Evolutionary conservation across 2,329 filamentous ascomycete genomes (phyloP), one percentile per base, ranked within the genome.

Genomic region (Aspergillus oerlinghausenensis): DNA sequence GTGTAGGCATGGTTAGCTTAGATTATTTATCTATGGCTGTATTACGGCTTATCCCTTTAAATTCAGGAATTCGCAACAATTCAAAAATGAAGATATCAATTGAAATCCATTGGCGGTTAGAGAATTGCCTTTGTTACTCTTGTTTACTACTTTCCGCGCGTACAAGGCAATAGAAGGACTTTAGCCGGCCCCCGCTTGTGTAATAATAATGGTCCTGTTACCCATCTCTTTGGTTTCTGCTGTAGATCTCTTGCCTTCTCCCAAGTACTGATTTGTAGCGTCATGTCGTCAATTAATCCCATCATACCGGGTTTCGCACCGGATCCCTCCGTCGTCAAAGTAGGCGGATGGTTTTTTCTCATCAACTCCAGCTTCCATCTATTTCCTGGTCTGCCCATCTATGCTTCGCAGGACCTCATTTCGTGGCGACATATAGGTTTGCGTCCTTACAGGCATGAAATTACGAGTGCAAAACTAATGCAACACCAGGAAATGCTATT

Each of bases 321-420:
- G 8, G 62, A 64, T 48, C 62, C 62, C 19, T 63, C 59, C 0
- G 43, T 49, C 28, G 48, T 63, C 32, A 50, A 19, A 10, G 57
- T 64, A 1, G 62, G 23, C 14, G 61, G 55, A 35, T 49, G 49
- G n/a, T 65, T 65, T 25, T 66, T 67, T 55, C 56, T 72, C 63
- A 82, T 90, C 45, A 84, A 88, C 59, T 81, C 90, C 32, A 82
- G 84, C 1, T 88, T 88, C 1, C 90, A 90, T 63, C 84, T 89
- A 3, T 90, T 90, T 63, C 79, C 89, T 1, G 85, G 88, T 54
- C 76, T 88, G n/a, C 86, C 85, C 0, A 62, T 64, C 29, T 60
- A 68, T 71, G 66, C 67, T 21, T 75, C 71, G 6, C 67, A 67
- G 26, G 69, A 75, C 52, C 63, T 75, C 3, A 52, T 66, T 29